Evolutionary conservation across 1,139 yeast genomes (phyloP), one percentile per base, ranked within the genome.

Genomic region (Chernovozyma aurita): DNA sequence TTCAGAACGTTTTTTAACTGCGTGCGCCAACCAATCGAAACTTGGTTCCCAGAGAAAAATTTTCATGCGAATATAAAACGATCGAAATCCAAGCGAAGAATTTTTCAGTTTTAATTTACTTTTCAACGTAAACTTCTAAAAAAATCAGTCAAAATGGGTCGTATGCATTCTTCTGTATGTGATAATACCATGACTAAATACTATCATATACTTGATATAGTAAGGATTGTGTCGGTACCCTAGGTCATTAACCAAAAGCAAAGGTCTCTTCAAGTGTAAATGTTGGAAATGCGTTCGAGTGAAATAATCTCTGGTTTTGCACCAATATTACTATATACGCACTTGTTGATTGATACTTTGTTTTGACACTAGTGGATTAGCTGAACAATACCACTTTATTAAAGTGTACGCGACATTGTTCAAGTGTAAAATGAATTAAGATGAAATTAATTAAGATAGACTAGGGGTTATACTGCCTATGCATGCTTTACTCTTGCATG

Each of bases 151-250:
- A 76, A 70, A 63, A 80, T 80, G 85, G 86, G 82, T 80, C 84
- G 86, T 76, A 74, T 79, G 79, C 86, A 80, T 75, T 77, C 84
- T 70, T 63, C 78, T 67, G 85, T 79, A 79, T 76, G 85, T 79
- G 68, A 53, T 42, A 43, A 41, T 35, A 36, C 38, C 46, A 43
- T 44, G 39, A 30, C 31, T 24, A 30, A 30, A 7, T 20, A 14
- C 39, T 35, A 36, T 29, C 24, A 32, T 28, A 32, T 36, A 25
- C 30, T 31, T 30, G 36, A 34, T 34, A 42, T 49, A 42, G 55
- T 56, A 50, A 48, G 66, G 66, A 48, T 57, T 59, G 53, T 42
- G 44, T 48, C 48, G 59, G 63, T 61, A 42, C 41, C 45, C 41
- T 33, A 27, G 11, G 37, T 29, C 35, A 16, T 26, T 27, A 24